phyloP scores from a whole-genome alignment of 352 stramenopile genomes.

The Globisporangium okanoganense region DNA sequence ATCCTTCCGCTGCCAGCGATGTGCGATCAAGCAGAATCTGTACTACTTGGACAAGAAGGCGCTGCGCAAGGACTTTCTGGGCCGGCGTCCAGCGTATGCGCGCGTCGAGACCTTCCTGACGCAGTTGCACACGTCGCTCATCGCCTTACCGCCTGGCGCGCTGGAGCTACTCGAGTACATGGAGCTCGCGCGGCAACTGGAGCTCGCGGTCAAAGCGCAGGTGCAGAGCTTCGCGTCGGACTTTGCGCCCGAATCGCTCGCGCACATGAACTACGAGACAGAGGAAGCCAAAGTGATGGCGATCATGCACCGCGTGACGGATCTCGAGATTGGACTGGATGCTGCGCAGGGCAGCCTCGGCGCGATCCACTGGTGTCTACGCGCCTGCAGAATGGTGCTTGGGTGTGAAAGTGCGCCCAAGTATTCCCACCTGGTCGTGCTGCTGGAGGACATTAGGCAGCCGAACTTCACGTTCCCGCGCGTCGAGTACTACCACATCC shows the following conservation, averaged over 20 bases:
- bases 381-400: constrained; percentile 63
- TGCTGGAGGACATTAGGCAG: constrained; percentile 52
- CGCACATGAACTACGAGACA: constrained; percentile 34
- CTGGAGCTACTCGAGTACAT: constrained; percentile 54
- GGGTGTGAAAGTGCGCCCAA: constrained; percentile 38
- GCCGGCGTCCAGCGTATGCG: constrained; percentile 42
- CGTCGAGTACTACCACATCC: constrained; percentile 65
- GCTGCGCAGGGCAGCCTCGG: constrained; percentile 41
- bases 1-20: constrained; percentile 69
- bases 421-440: constrained; percentile 66
- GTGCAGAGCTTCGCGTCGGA: constrained; percentile 37
- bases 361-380: constrained; percentile 75
- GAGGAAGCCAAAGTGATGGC: constrained; percentile 30
- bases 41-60: constrained; percentile 69
- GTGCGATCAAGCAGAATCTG: constrained; percentile 57
- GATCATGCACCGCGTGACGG: constrained; percentile 58
- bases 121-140: constrained; percentile 48
- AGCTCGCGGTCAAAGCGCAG: constrained; percentile 33
- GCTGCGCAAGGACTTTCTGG: constrained; percentile 35
- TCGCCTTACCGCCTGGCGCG: constrained; percentile 51
- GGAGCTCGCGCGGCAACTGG: constrained; percentile 15
- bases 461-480: constrained; percentile 55
- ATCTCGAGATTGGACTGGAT: constrained; percentile 57
- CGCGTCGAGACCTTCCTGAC: constrained; percentile 51
- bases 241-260: constrained; percentile 52